Base-by-base conservation (phyloP, 257 asterid species). In the Jaltomata sinuosa region DNA sequence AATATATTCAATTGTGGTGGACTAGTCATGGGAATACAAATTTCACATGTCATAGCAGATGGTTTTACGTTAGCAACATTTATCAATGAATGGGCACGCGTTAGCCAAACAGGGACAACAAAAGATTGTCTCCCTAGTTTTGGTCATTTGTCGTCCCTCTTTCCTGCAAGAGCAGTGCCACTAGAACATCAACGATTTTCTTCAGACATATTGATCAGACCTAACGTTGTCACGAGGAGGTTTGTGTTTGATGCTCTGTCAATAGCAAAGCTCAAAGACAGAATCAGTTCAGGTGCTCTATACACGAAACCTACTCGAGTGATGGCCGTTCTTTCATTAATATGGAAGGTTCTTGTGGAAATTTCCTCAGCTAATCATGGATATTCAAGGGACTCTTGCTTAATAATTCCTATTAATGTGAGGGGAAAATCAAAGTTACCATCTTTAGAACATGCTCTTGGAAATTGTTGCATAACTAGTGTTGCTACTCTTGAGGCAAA, bases 1-100 rank as follows among this genome's bases (percentile, higher is more conserved):
- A 89, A 49, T 14, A 8, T 0, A 19, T 83, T 91, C 29, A 10
- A 25, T 19, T 89, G 91, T 16, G 93, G 93, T 11, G 90, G 89
- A 18, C 4, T 84, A 11, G 85, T 88, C 2, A 59, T 89, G 3
- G 91, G 84, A 2, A 45, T 89, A 4, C 62, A 76, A 21, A 53
- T 83, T 27, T 68, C 90, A 1, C 91, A 87, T 29, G 83, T 86
- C 27, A 34, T 90, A 83, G 54, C 69, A 1, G 88, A 83, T 55
- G 85, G 50, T 32, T n/a, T 80, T 61, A 85, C 89, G 0, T 2
- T 86, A 4, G 42, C 19, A 45, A 83, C 90, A 4, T 90, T 90
- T 57, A 1, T 90, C 8, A 65, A 27, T 5, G 86, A 87, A 2
- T 90, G 90, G 91, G 85, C 93, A 8, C 52, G 53, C 36, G 64